These are phyloP conservation scores for Smithsoniella earleae DNA, from an alignment of 163 green algal species.

Conservation along the genomic window DNA sequence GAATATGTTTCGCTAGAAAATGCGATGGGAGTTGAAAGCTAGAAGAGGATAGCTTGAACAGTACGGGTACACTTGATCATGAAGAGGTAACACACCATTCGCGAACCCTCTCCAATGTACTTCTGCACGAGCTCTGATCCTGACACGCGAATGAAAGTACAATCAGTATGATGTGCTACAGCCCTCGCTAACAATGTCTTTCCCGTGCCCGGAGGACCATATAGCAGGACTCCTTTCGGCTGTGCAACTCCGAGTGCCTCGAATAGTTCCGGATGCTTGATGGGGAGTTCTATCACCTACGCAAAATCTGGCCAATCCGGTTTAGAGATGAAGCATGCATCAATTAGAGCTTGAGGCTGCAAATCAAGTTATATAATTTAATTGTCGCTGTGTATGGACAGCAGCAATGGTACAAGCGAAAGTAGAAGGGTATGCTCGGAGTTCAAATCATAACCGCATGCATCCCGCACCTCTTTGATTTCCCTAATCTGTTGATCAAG, in stretches of 20 bases:
- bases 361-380: too few species aligned
- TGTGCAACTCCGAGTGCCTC: slow-evolving; percentile 94
- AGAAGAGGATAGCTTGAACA: too few species aligned
- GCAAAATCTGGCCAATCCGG: too few species aligned
- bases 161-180: slow-evolving; percentile 99
- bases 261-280: slow-evolving; percentile 99
- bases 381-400: too few species aligned
- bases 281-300: slow-evolving; percentile 95
- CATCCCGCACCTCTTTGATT: slow-evolving; percentile 99
- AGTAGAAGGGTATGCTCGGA: too few species aligned
- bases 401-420: too few species aligned
- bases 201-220: slow-evolving; percentile 90
- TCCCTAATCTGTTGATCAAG: slow-evolving; percentile 99
- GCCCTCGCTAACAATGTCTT: slow-evolving; percentile 96
- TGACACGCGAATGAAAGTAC: slow-evolving; percentile 97
- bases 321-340: too few species aligned
- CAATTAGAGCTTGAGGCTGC: too few species aligned
- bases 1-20: too few species aligned
- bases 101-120: slow-evolving; percentile 94
- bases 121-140: slow-evolving; percentile 98
- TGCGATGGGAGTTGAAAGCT: too few species aligned
- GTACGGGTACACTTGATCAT: too few species aligned
- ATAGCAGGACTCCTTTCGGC: slow-evolving; percentile 96
- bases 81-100: slow-evolving; percentile 98
- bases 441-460: too few species aligned